These are phyloP conservation scores for Urostyla sp. DNA, from an alignment of 73 alveolate genomes.

Conservation along the genomic window DNA sequence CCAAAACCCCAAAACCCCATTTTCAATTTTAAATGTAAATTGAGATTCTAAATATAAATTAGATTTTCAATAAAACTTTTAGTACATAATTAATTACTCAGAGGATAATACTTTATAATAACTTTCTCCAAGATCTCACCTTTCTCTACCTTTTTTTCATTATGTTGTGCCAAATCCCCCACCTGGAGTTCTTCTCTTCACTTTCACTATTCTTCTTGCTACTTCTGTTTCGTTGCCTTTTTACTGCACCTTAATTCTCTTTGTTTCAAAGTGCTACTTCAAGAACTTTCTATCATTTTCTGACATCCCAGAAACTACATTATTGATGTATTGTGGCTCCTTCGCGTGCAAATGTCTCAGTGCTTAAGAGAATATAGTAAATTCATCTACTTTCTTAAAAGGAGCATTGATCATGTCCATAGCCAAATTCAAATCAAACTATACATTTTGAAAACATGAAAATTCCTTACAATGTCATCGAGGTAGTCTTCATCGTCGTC, in stretches of 20 bases:
- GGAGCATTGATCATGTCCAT: constrained; percentile 53
- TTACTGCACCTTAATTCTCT: constrained; percentile 41
- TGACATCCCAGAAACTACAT: constrained; percentile 12
- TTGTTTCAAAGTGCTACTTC: constrained; percentile 34
- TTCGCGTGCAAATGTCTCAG: constrained; percentile 6
- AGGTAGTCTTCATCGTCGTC: constrained; percentile 51
- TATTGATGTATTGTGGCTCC: constrained; percentile 36
- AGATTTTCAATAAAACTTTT: too few species aligned
- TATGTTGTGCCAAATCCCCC: too few species aligned
- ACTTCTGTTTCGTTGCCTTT: constrained; percentile 44
- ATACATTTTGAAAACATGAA: not conserved
- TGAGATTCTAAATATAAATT: too few species aligned
- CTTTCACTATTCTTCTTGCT: constrained; percentile 50
- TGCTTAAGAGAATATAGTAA: constrained; percentile 7
- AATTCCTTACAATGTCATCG: not conserved
- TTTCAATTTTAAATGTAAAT: too few species aligned
- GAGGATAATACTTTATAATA: too few species aligned
- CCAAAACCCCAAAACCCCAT: too few species aligned
- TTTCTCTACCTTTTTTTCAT: too few species aligned
- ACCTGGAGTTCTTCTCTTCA: constrained; percentile 42
- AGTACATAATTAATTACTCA: too few species aligned
- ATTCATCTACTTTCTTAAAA: constrained; percentile 50
- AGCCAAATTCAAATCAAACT: constrained; percentile 50
- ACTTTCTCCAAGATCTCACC: too few species aligned
- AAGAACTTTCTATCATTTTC: constrained; percentile 19